phyloP scores from a whole-genome alignment of 2,329 filamentous ascomycete species.

The Colletotrichum echinochloae region DNA sequence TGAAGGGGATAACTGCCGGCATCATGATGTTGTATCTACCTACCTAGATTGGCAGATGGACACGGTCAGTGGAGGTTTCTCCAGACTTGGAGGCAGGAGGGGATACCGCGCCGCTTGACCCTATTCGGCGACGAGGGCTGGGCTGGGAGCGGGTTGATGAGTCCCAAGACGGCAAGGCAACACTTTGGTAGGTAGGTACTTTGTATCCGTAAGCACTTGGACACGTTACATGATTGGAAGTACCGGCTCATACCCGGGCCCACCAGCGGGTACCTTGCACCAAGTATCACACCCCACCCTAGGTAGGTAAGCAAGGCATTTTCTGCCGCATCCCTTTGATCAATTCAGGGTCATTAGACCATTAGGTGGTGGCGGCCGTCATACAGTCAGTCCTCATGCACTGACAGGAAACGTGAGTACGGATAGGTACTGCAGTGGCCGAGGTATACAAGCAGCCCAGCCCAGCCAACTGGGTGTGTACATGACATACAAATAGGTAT shows the following conservation, averaged over 20 bases:
- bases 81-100: conserved; percentile 7
- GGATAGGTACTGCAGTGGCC: background rate
- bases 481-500: background rate
- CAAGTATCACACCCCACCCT: background rate
- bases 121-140: conserved; percentile 19
- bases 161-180: background rate
- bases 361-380: background rate
- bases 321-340: background rate
- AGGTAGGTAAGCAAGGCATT: background rate
- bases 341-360: background rate
- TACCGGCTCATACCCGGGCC: conserved; percentile 13
- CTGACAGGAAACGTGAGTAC: too few species aligned
- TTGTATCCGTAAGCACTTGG: background rate
- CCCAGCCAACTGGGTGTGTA: background rate
- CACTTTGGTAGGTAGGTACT: too few species aligned
- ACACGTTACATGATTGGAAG: conserved; percentile 12
- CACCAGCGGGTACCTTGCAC: conserved; percentile 19
- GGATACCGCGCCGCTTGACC: conserved; percentile 18
- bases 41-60: background rate
- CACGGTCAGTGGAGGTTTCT: conserved; percentile 8
- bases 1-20: background rate
- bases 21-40: background rate
- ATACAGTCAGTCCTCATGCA: background rate
- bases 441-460: too few species aligned
- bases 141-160: background rate